phyloP scores from a whole-genome alignment of 2,329 filamentous ascomycete genomes.

The Fusarium heterosporum region DNA sequence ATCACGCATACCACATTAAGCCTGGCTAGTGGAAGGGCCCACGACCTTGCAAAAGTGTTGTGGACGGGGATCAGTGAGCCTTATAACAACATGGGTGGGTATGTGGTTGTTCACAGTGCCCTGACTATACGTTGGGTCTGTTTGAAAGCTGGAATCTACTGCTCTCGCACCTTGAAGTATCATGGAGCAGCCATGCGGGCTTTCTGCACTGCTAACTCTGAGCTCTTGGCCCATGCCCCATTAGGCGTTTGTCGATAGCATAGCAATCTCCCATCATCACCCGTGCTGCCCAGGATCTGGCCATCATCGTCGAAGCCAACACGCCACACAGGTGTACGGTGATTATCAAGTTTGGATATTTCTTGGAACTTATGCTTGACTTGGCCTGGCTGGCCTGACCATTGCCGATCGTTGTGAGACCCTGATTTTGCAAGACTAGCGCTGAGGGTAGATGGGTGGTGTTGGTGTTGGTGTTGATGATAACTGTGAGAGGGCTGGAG shows the following conservation, averaged over 20 bases:
- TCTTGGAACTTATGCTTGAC: slow-evolving; percentile 72
- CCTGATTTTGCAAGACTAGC: slow-evolving; percentile 65
- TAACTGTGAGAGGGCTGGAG: slow-evolving; percentile 38
- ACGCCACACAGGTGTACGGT: slow-evolving; percentile 79
- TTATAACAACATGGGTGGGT: neutral
- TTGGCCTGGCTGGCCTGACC: slow-evolving; percentile 71
- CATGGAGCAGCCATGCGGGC: slow-evolving; percentile 63
- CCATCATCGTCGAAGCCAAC: slow-evolving; percentile 78
- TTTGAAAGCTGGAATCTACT: neutral
- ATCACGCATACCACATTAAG: neutral
- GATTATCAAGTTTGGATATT: slow-evolving; percentile 73
- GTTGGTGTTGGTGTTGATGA: slow-evolving; percentile 54
- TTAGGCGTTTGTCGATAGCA: slow-evolving; percentile 71
- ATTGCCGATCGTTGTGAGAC: slow-evolving; percentile 60
- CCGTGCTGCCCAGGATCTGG: slow-evolving; percentile 79
- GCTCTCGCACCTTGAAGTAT: neutral
- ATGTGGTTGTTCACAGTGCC: neutral
- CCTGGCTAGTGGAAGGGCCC: neutral
- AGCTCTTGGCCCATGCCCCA: slow-evolving; percentile 69
- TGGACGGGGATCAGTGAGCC: neutral
- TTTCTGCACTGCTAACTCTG: slow-evolving; percentile 69
- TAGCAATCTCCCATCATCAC: slow-evolving; percentile 77
- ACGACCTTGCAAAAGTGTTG: neutral
- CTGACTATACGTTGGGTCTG: neutral
- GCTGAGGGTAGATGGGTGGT: slow-evolving; percentile 60